Base-by-base conservation (phyloP, 2,329 filamentous ascomycete genomes). In the Colletotrichum salicis region DNA sequence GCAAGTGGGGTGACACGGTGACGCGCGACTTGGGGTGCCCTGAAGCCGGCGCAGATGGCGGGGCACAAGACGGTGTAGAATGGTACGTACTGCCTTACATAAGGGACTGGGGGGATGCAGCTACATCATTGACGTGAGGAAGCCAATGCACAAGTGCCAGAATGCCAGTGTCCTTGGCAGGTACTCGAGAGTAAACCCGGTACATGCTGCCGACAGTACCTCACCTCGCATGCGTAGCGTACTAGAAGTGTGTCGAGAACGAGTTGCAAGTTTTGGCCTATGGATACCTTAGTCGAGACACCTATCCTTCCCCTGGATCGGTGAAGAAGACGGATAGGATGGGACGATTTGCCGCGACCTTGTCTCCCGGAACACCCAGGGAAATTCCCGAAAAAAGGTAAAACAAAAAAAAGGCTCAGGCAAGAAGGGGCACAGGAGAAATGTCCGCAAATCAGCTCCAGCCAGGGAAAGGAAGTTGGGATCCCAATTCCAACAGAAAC, bases 391-490 rank as follows among this genome's bases (percentile, higher is more conserved):
- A 11, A 22, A 12, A 60, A 24, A 35, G 19, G 27, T 8, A 54
- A 27, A 19, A 13, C 8, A 27, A 15, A 15, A 48, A 27, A 3
- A 27, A 65, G 11, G n/a, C 37, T 41, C 37, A 7, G 22, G 8
- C 8, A 24, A 7, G 13, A 27, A 61, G n/a, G 8, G 51, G 57
- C 52, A 41, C 5, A n/a, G 24, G 48, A 54, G 6, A 57, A 27
- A 56, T 22, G 57, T 37, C 55, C 61, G 67, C 41, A 59, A 70
- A 59, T 55, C 55, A 66, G 61, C 41, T 11, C 41, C 41, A n/a
- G 3, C 19, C 4, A 22, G 19, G 19, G 19, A n/a, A 41, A 41
- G 19, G 37, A 41, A 41, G 37, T 41, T 19, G 15, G 15, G 37
- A 6, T 19, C 5, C 6, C 15, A 54, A 24, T 24, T 10, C 13